These are phyloP conservation scores for Tetrahymena elliotti DNA, from an alignment of 73 alveolate genomes.

Conservation along the genomic window DNA sequence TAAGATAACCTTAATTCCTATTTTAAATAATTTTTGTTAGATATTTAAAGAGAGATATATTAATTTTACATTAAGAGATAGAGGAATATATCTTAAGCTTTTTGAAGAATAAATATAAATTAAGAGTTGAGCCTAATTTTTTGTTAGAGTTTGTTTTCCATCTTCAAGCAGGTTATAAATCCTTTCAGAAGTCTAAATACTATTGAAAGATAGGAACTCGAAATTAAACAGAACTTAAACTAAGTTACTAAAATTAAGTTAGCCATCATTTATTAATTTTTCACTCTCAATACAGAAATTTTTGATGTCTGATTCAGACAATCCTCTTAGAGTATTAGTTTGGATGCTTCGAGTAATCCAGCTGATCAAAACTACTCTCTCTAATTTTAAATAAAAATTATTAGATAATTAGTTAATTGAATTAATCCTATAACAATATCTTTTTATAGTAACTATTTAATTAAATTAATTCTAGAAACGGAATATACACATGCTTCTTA, in stretches of 20 bases:
- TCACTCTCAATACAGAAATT: background rate
- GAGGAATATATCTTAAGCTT: background rate
- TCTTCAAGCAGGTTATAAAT: background rate
- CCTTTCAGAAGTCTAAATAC: background rate
- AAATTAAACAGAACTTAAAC: background rate
- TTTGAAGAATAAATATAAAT: background rate
- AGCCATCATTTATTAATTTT: background rate
- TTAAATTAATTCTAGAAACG: background rate
- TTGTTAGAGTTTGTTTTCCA: background rate
- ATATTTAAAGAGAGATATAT: too few relatives aligned
- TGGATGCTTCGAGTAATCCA: background rate
- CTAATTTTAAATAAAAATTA: background rate
- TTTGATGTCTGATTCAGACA: background rate
- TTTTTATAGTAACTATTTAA: background rate
- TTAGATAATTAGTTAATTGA: background rate
- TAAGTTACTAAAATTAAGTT: background rate
- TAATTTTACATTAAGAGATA: background rate
- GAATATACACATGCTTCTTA: too few relatives aligned
- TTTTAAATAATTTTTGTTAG: background rate
- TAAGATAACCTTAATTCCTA: background rate
- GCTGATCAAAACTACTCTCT: background rate
- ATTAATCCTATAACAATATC: background rate
- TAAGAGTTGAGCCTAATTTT: background rate
- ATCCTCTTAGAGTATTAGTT: background rate
- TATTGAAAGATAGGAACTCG: background rate